These are phyloP conservation scores for Beauveria varroae DNA, from an alignment of 2,329 filamentous ascomycete species.

Conservation along the genomic window DNA sequence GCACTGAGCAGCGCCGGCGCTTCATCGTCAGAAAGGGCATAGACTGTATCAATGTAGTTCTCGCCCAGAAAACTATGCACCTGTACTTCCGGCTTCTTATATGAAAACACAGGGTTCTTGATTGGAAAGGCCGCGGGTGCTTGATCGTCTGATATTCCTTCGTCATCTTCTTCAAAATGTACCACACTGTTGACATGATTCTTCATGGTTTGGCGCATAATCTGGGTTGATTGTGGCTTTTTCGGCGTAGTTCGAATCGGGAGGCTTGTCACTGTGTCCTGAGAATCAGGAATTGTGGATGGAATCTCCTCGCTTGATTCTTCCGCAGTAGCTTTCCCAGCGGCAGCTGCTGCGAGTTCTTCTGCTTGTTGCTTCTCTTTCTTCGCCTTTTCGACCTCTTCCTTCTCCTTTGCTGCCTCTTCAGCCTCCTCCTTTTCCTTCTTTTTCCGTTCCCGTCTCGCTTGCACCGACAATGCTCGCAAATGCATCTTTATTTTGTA, in stretches of 20 bases:
- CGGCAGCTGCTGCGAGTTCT: neutral
- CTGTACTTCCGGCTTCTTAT: neutral
- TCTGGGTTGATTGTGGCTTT: neutral
- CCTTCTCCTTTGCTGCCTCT: neutral
- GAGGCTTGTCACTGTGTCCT: conserved; percentile 1
- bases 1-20: conserved; percentile 20
- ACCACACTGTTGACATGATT: conserved; percentile 10
- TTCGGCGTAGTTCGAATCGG: conserved; percentile 6
- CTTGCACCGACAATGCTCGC: neutral
- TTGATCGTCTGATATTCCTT: neutral
- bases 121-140: neutral
- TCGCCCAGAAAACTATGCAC: conserved; percentile 6
- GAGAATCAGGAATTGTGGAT: conserved; percentile 11
- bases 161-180: conserved; percentile 8
- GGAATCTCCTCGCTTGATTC: neutral
- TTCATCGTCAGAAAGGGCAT: conserved; percentile 29
- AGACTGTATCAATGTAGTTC: conserved; percentile 11
- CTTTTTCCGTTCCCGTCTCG: neutral
- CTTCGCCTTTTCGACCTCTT: conserved; percentile 9
- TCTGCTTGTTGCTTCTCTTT: neutral
- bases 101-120: neutral
- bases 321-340: neutral
- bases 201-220: conserved; percentile 7
- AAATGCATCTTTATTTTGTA: conserved; percentile 12
- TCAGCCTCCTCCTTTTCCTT: conserved; percentile 9